Evolutionary conservation across 768 basidiomycete genomes (phyloP), one percentile per base, ranked within the genome.

Genomic region (Dioszegia hungarica): DNA sequence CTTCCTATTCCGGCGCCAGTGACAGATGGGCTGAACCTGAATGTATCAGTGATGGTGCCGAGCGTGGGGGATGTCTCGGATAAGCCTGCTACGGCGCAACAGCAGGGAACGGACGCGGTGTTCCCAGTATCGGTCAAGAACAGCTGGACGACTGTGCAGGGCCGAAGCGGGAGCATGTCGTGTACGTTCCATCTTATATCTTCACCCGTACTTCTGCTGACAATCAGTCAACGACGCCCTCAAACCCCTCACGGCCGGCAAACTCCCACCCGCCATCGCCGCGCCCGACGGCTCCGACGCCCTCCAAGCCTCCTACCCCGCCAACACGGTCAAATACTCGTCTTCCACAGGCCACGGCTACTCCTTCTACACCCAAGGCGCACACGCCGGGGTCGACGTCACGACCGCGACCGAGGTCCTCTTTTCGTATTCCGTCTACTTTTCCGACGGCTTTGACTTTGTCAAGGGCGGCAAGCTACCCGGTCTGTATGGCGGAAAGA

Each of bases 391-490:
- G n/a, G 64, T 70, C 40, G 59, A 70, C 69, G 75, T 86, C 58
- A 80, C 80, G 48, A 80, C 75, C 3, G 87, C 85, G 19, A 85
- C 83, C 69, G 86, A 87, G 63, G 82, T 83, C 12, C 84, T 83
- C 2, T 82, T 88, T 62, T 82, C 83, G 57, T 89, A 88, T 77
- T 82, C 84, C 0, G 81, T 86, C 29, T 84, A 77, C 77, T 86
- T 88, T 76, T 77, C 80, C 28, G 70, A 79, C 14, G 86, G 81
- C 27, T 87, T 85, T 70, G 79, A 79, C n/a, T 87, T 82, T 76
- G 79, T 82, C 61, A 80, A 79, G 63, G 86, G 86, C 56, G 86
- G 86, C 40, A 88, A 87, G 73, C 79, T 88, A 24, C 86, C 86
- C 19, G 86, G 86, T 62, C 73, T 87, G 22, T 64, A 49, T 64